Conservation (phyloP, 2,329 filamentous ascomycete species). For the Verticillium nonalfalfae region DNA sequence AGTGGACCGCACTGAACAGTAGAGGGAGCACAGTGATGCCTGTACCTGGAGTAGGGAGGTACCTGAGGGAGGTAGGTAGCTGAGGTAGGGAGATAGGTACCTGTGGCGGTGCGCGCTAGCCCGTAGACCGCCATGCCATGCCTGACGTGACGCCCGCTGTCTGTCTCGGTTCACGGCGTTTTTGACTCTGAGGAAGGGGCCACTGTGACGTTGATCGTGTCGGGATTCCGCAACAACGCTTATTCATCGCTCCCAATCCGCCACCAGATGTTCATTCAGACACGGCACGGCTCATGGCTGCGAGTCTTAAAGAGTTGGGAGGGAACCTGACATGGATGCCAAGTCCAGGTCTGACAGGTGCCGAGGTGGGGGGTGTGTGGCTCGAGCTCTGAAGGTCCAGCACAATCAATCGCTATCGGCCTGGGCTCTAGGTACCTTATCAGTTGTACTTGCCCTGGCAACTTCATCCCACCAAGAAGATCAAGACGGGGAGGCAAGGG, state of each 20-base stretch:
- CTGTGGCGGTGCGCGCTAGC: not conserved
- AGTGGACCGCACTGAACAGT: not conserved
- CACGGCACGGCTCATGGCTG: no score
- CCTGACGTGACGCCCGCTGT: not conserved
- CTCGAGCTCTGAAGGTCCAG: no score
- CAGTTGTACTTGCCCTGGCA: not conserved
- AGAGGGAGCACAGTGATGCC: not conserved
- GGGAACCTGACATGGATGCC: not conserved
- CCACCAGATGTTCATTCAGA: no score
- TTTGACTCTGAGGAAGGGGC: no score
- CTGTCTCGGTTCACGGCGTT: not conserved
- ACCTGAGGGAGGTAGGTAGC: no score
- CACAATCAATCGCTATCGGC: no score
- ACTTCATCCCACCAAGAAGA: not conserved
- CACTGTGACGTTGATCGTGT: no score
- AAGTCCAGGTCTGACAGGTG: not conserved
- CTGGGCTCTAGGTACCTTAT: not conserved
- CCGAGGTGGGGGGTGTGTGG: no score
- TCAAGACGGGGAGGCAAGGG: not conserved
- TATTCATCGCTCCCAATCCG: not conserved
- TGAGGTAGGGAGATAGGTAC: no score
- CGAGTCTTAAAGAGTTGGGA: no score
- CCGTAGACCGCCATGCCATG: not conserved
- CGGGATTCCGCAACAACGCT: no score
- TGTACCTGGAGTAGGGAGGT: no score